Evolutionary conservation across 495 filamentous ascomycete genomes (phyloP), one percentile per base, ranked within the genome.

Genomic region (Aspergillus campestris): DNA sequence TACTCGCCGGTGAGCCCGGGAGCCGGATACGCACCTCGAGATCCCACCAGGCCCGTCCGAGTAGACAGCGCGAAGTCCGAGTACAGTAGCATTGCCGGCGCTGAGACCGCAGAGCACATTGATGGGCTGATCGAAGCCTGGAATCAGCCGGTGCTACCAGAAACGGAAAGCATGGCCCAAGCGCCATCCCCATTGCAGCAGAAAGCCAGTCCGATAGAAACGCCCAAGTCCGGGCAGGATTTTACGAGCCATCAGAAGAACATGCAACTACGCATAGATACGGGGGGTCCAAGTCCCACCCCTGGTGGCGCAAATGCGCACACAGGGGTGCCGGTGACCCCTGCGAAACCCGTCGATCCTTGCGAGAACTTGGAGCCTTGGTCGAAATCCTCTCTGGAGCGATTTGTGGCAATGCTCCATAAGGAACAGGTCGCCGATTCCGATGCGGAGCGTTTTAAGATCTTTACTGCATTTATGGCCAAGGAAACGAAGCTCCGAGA

Each of bases 401-500:
- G 74, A 15, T 78, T 70, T 51, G 60, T 74, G 12, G 65, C 71
- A 7, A 76, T 77, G 71, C 50, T 78, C 15, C 71, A 68, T 24
- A 75, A 78, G 50, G 74, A 78, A 51, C 66, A 69, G 14, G 64
- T 68, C 18, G 72, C 70, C 8, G 65, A 72, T 38, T 69, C 65
- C 3, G 71, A 78, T 42, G 58, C 64, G 42, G 73, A 78, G 37
- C 69, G 73, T 29, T 66, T 67, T 44, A 70, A 71, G 42, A 67
- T 77, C 27, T 78, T 78, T 42, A 74, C 65, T 3, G 62, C 67
- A 7, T 78, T 78, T 42, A 66, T 66, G 33, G 62, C 58, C 10
- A 74, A 75, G 44, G 74, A 78, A 50, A 70, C 62, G 7, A 73
- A 74, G 33, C 61, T 78, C 6, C 69, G 74, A 24, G 72, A 74